Conservation (phyloP, 2,329 filamentous ascomycete species). For the Coleophoma cylindrospora region DNA sequence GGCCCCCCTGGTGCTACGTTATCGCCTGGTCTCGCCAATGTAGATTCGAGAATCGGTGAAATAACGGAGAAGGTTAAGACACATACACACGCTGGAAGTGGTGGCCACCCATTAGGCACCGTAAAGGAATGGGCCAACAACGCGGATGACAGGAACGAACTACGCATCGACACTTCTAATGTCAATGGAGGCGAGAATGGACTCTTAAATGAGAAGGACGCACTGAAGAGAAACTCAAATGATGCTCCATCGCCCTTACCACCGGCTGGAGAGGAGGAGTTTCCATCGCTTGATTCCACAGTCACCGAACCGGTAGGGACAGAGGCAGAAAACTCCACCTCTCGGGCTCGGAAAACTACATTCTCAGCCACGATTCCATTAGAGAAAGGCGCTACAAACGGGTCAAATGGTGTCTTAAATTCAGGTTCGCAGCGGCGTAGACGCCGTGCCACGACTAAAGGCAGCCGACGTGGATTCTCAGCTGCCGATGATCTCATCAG, state of each 20-base stretch:
- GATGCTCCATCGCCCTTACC: conserved; percentile 38
- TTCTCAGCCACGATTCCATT: conserved; percentile 38
- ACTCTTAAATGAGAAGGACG: conserved; percentile 12
- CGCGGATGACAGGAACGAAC: conserved; percentile 14
- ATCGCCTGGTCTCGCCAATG: conserved; percentile 3
- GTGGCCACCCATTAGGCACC: conserved; percentile 17
- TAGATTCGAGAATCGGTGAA: conserved; percentile 13
- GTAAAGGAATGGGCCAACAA: conserved; percentile 21
- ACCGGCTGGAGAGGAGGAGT: conserved; percentile 37
- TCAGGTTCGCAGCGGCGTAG: conserved; percentile 52
- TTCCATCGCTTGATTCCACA: conserved; percentile 39
- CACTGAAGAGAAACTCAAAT: conserved; percentile 9
- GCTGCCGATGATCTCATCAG: conserved; percentile 71
- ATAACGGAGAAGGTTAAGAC: conserved; percentile 18
- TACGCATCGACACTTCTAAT: conserved; percentile 9
- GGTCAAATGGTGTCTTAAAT: neutral
- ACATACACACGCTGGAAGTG: conserved; percentile 1
- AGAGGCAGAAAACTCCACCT: conserved; percentile 19
- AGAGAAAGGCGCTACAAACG: conserved; percentile 5
- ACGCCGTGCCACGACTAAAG: conserved; percentile 60
- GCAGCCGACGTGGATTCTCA: conserved; percentile 58
- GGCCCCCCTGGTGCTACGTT: conserved; percentile 21
- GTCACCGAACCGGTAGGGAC: conserved; percentile 13
- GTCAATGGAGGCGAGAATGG: conserved; percentile 9
- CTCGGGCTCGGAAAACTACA: conserved; percentile 46